Conservation (phyloP, 23 red algal species). For the Gracilaria caudata region DNA sequence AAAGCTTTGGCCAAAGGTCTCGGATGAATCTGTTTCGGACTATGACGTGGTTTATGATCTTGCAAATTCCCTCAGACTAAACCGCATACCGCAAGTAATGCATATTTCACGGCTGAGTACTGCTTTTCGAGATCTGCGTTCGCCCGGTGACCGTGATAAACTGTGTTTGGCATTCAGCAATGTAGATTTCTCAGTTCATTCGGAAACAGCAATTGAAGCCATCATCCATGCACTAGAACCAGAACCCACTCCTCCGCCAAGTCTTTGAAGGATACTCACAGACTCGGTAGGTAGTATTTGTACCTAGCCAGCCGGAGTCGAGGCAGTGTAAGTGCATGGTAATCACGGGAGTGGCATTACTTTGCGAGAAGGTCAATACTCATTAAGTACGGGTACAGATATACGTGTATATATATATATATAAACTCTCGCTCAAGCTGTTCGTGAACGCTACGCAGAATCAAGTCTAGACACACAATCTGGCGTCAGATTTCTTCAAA, state of each 20-base stretch:
- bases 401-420: no score
- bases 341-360: no score
- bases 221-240: conserved; percentile 6
- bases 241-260: not conserved
- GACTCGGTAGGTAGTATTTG: no score
- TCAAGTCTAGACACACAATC: no score
- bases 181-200: not conserved
- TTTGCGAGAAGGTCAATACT: no score
- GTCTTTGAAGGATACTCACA: no score
- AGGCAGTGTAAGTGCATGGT: no score
- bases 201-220: conserved; percentile 28
- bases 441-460: no score
- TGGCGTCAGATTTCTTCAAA: no score
- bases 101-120: conserved; percentile 1
- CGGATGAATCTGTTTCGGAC: not conserved
- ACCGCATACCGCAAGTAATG: conserved; percentile 10
- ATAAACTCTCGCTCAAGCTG: no score
- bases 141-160: not conserved
- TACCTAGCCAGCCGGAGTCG: no score
- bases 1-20: not conserved
- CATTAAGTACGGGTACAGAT: no score
- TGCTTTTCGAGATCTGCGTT: not conserved
- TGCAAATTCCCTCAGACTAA: conserved; percentile 19
- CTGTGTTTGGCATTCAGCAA: conserved; percentile 16
- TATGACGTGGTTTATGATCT: not conserved